Conservation (phyloP, 192 early-diverging fungal species). For the Haplosporangium gracile region DNA sequence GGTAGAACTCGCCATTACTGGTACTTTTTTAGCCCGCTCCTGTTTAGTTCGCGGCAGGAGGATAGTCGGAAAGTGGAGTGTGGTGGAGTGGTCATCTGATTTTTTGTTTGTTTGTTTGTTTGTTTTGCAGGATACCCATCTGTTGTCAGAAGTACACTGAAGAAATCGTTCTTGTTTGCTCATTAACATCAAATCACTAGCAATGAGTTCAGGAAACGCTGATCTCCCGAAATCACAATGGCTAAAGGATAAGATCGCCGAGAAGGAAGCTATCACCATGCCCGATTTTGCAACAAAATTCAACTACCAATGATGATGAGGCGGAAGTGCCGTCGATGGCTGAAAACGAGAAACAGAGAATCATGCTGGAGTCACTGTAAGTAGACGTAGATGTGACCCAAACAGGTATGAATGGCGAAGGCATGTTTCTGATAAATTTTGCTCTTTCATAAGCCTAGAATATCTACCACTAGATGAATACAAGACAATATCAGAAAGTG, state of each 20-base stretch:
- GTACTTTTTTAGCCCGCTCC: slow-evolving; percentile 24
- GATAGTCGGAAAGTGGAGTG: slow-evolving; percentile 32
- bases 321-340: slow-evolving; percentile 11
- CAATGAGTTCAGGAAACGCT: too few species aligned
- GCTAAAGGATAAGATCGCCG: slow-evolving; percentile 3
- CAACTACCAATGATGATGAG: slow-evolving; percentile 23
- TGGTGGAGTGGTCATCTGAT: neutral
- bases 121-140: neutral
- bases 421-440: too few species aligned
- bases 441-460: too few species aligned
- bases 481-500: too few species aligned
- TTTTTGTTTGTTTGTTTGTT: too few species aligned
- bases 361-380: too few species aligned
- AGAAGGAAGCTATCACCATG: slow-evolving; percentile 14
- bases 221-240: too few species aligned
- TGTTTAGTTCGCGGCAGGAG: slow-evolving; percentile 32
- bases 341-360: too few species aligned
- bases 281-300: slow-evolving; percentile 14
- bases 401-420: too few species aligned
- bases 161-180: neutral
- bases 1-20: slow-evolving; percentile 21
- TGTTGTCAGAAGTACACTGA: neutral
- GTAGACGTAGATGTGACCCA: too few species aligned
- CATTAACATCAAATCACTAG: too few species aligned
- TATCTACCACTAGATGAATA: too few species aligned